Evolutionary conservation across 2,329 filamentous ascomycete genomes (phyloP), one percentile per base, ranked within the genome.

Genomic region (Coniella vitis): DNA sequence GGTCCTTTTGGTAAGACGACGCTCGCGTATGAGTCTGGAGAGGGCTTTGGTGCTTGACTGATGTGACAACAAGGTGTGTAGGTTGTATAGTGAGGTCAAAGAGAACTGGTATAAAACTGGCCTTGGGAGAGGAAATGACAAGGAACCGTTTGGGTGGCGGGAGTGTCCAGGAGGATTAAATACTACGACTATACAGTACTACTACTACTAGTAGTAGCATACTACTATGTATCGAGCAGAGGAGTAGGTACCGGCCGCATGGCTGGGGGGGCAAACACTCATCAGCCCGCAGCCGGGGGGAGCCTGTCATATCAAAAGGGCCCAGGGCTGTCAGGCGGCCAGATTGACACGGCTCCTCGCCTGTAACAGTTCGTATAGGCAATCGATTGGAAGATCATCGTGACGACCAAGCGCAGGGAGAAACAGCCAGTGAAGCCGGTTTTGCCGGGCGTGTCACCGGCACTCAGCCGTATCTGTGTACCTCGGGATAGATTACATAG

Each of bases 121-220:
- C 21, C 25, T 37, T 32, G 34, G 21, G 21, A n/a, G 14, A 38
- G 34, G 17, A 37, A 10, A 38, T 36, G 38, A 19, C 13, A 29
- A 36, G 32, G 32, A 13, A 31, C 16, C 35, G n/a, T 12, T 34
- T 20, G 21, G 19, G 22, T 10, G 38, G 35, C 29, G 34, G 35
- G 42, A 42, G 31, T 25, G 43, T 20, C 39, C 43, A 35, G 43
- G 43, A 46, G 40, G 43, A n/a, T 53, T 53, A 50, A 53, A 50
- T 53, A 50, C 5, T 29, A 29, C 5, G 5, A 29, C 25, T 29
- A 29, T n/a, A n/a, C n/a, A n/a, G n/a, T n/a, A n/a, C n/a, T n/a
- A n/a, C n/a, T 29, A 29, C 5, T 29, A 29, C 25, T 29, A 29
- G 25, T 29, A 5, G 25, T 29, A 29, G 5, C 25, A 29, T 14